Base-by-base conservation (phyloP, 2,329 filamentous ascomycete species). In the Epichloe sibirici region DNA sequence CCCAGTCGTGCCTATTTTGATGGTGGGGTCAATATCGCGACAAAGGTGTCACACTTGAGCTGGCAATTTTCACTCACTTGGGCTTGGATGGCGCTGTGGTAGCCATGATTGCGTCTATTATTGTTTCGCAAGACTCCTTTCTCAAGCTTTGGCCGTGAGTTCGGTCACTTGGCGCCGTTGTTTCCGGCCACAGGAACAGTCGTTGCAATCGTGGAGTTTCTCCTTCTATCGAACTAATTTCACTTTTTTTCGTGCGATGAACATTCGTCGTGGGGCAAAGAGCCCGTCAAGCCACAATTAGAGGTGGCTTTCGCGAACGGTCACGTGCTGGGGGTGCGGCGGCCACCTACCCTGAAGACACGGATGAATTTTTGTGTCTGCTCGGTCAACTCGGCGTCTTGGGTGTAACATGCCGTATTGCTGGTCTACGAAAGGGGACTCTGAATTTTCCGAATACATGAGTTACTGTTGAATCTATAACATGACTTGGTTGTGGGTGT, bases 1-100 rank as follows among this genome's bases (percentile, higher is more conserved):
- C 91, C 91, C 91, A 97, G 79, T 96, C 90, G 62, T 77, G 74
- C 68, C 75, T 76, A 51, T 73, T 63, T 61, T 59, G 49, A 61
- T 66, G 61, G 65, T 67, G 68, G 66, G 65, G 68, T 70, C 63
- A 70, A 65, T 61, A 55, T 63, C 49, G 21, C 49, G 17, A n/a
- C 12, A 37, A 37, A 45, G 37, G 15, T 47, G 39, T 53, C 13
- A 48, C 40, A 48, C 40, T 43, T 37, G 5, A 23, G 28, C 31
- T 28, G 47, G 43, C 53, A 57, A 55, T 51, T 51, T 40, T n/a
- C 31, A 62, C 68, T 68, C 56, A 71, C 68, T 67, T 71, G 64
- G 68, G 63, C 67, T 70, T 70, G 56, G 66, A 67, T 46, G 63
- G 64, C 57, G 63, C 66, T 54, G 65, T 63, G 56, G 67, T 62